phyloP scores from a whole-genome alignment of 1,284 basidiomycete species.

The Malassezia globosa region DNA sequence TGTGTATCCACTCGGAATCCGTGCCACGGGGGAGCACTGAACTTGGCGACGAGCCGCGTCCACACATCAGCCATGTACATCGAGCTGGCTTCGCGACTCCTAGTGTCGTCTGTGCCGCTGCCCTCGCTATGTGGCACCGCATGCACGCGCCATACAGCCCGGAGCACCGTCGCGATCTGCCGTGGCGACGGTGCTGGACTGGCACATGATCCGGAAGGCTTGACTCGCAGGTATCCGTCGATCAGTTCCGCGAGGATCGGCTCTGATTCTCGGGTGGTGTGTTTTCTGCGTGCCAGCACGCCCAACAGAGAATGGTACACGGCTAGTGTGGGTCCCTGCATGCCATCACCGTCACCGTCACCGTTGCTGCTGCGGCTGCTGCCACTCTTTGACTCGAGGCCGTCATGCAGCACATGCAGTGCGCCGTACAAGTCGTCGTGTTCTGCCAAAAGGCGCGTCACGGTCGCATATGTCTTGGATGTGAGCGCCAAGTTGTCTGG shows the following conservation, averaged over 20 bases:
- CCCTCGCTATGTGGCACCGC: too few species aligned
- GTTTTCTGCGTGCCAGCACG: not conserved
- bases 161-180: too few species aligned
- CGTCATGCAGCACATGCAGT: constrained; percentile 14
- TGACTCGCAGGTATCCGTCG: constrained; percentile 13
- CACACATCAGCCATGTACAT: constrained; percentile 12
- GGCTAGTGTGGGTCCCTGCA: not conserved
- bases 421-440: constrained; percentile 9
- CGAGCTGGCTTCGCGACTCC: too few species aligned
- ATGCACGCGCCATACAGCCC: too few species aligned
- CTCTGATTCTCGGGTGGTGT: constrained; percentile 1
- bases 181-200: not conserved
- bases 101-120: too few species aligned
- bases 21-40: constrained; percentile 11
- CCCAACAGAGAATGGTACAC: constrained; percentile 14
- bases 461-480: constrained; percentile 8
- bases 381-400: too few species aligned
- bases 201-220: too few species aligned
- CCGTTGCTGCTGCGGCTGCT: too few species aligned
- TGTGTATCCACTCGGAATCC: constrained; percentile 5
- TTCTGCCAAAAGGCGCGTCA: constrained; percentile 3
- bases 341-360: not conserved
- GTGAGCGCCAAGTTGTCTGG: not conserved
- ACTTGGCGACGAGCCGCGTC: constrained; percentile 11
- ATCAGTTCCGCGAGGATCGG: constrained; percentile 10